Percentiles rank a stretch among this genome's conserved stretches.
Conservation (phyloP, 345 rosid species). For the Corchorus olitorius region DNA sequence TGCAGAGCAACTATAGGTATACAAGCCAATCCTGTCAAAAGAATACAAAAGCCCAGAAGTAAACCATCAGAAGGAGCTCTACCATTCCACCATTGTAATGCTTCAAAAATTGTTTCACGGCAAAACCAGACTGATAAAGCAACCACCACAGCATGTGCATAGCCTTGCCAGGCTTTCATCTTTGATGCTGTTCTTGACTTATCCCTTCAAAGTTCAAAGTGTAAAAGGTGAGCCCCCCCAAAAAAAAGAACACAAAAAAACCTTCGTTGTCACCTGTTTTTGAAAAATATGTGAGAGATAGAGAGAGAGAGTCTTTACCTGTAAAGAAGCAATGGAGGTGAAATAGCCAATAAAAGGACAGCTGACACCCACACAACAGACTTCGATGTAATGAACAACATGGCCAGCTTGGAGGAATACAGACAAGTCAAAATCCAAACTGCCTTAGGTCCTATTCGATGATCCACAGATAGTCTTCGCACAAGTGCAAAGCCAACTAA, state of each 20-base stretch:
- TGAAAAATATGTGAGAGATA: not conserved
- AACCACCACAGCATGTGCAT: slow-evolving; percentile 80
- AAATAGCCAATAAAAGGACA: slow-evolving; percentile 73
- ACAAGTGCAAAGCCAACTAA: slow-evolving; percentile 81
- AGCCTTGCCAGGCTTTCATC: slow-evolving; percentile 99
- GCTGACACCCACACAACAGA: slow-evolving; percentile 90
- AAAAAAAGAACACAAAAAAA: not conserved
- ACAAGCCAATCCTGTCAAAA: slow-evolving; percentile 85
- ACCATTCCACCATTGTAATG: slow-evolving; percentile 96
- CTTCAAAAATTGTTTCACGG: slow-evolving; percentile 97
- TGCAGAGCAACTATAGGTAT: slow-evolving; percentile 88
- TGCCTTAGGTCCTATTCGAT: slow-evolving; percentile 75
- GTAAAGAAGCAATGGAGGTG: slow-evolving; percentile 96
- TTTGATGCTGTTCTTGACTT: slow-evolving; percentile 76
- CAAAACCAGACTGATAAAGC: slow-evolving; percentile 89
- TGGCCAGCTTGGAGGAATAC: slow-evolving; percentile 85
- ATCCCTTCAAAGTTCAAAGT: slow-evolving; percentile 61
- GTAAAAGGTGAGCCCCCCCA: slow-evolving; percentile 26
- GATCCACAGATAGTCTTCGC: slow-evolving; percentile 74
- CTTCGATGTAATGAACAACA: slow-evolving; percentile 86
- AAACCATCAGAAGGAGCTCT: slow-evolving; percentile 94
- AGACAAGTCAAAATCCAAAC: slow-evolving; percentile 94
- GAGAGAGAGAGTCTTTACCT: slow-evolving; percentile 47
- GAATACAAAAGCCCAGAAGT: slow-evolving; percentile 86
- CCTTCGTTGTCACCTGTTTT: not conserved